Evolutionary conservation across 345 rosid species (phyloP), one percentile per base, ranked within the genome.

Genomic region (Sisymbrium irio): DNA sequence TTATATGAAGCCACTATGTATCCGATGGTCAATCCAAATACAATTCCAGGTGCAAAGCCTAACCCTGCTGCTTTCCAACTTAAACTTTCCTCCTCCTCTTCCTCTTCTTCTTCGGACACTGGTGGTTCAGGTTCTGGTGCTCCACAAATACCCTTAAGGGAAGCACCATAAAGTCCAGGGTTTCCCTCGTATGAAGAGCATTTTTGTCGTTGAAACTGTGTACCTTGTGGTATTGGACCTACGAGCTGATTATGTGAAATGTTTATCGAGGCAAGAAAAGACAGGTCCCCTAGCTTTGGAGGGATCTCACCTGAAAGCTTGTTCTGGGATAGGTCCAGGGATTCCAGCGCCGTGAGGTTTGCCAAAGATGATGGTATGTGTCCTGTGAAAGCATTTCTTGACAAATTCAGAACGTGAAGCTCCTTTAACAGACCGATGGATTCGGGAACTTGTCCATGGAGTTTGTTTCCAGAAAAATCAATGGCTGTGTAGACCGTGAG

Each of bases 291-390:
- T 2, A 62, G 66, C 13, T 41, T 2, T 4, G 32, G 35, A 36
- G 66, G 66, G 0, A 41, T 62, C 66, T 62, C 66, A 18, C 66
- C 66, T 4, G 66, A 62, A 40, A 62, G 19, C 50, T 7, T 40
- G 50, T 62, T 62, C 22, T 62, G 50, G 4, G 66, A 62, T 3
- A 62, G 0, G 35, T 62, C 66, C 14, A 62, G 2, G 12, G 66
- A 62, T 19, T 62, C 66, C 5, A 62, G 66, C 7, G 14, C 22
- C 0, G 35, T 41, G 0, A 62, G 5, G 35, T 61, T 61, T 14
- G 17, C 36, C 35, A 62, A 22, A 40, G 66, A 62, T 0, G 33
- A 20, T 33, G 65, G 65, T 11, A 60, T 61, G 65, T 39, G 4
- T 0, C 65, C 35, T 0, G 65, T 61, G 65, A 61, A 61, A 22